Evolutionary conservation across 2,329 filamentous ascomycete species (phyloP).

Genomic region (Orbilia oligospora): DNA sequence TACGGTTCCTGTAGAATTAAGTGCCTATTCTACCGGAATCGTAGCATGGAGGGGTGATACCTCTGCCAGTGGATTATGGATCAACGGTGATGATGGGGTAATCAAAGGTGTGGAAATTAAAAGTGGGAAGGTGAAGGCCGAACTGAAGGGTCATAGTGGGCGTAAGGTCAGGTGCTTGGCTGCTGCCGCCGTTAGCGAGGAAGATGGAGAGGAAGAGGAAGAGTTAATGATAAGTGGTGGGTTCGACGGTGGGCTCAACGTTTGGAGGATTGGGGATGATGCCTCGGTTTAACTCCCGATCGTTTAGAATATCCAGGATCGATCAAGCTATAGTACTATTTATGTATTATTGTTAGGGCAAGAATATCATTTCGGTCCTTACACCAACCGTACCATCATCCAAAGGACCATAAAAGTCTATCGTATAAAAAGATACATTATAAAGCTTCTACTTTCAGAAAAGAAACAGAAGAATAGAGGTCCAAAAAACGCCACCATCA

Average conservation of each 20-base stretch:
- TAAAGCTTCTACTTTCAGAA: slow-evolving; percentile 32
- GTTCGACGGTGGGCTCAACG: slow-evolving; percentile 75
- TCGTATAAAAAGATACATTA: slow-evolving; percentile 28
- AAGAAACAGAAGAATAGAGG: slow-evolving; percentile 6
- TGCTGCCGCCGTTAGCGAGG: slow-evolving; percentile 72
- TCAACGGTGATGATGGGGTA: slow-evolving; percentile 76
- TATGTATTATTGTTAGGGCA: background rate
- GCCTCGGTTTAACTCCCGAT: background rate
- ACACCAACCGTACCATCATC: background rate
- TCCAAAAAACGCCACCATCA: slow-evolving; percentile 48
- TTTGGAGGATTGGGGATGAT: slow-evolving; percentile 69
- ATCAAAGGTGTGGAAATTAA: slow-evolving; percentile 74
- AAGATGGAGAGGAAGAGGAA: slow-evolving; percentile 67
- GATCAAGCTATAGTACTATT: background rate
- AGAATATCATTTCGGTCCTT: background rate
- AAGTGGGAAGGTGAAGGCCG: slow-evolving; percentile 73
- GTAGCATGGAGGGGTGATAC: slow-evolving; percentile 74
- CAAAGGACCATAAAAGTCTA: slow-evolving; percentile 20
- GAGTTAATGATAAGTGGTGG: slow-evolving; percentile 76
- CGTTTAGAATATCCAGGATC: background rate
- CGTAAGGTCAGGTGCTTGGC: slow-evolving; percentile 67
- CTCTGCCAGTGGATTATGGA: slow-evolving; percentile 73
- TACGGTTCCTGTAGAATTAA: slow-evolving; percentile 74
- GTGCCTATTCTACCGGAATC: slow-evolving; percentile 75
- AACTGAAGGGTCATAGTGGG: slow-evolving; percentile 72